Evolutionary conservation across 202 grass and related monocot species (phyloP).

Genomic region (Digitaria exilis): DNA sequence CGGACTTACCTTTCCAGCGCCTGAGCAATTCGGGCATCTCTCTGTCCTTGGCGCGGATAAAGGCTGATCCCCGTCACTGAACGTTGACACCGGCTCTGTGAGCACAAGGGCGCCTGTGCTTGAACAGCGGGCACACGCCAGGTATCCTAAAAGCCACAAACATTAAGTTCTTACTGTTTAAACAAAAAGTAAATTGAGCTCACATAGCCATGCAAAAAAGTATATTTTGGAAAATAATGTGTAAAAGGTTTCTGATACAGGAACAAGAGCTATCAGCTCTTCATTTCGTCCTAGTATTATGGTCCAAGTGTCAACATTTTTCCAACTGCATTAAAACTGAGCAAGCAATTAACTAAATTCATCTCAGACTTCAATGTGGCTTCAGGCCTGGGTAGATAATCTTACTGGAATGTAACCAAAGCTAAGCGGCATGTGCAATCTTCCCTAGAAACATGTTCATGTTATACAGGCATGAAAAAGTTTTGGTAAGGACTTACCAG

Average conservation of each 20-base stretch:
- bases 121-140: slow-evolving; percentile 96
- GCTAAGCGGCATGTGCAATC: neutral
- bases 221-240: neutral
- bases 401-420: neutral
- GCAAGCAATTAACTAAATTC: neutral
- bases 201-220: neutral
- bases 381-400: neutral
- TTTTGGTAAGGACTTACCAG: slow-evolving; percentile 54
- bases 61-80: slow-evolving; percentile 57
- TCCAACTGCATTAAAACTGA: neutral
- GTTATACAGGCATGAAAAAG: neutral
- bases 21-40: slow-evolving; percentile 93
- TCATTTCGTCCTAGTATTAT: neutral
- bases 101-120: slow-evolving; percentile 86
- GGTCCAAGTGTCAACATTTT: neutral
- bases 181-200: slow-evolving; percentile 7
- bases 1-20: slow-evolving; percentile 77
- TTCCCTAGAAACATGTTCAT: neutral
- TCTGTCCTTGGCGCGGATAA: slow-evolving; percentile 75
- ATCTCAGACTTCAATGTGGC: neutral
- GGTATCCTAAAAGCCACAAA: slow-evolving; percentile 69
- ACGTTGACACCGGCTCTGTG: slow-evolving; percentile 64
- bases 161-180: neutral
- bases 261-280: neutral
- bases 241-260: neutral